Percentiles rank a stretch among this genome's conserved stretches.
Conservation (phyloP, 2,329 filamentous ascomycete genomes). For the Colletotrichum sidae region DNA sequence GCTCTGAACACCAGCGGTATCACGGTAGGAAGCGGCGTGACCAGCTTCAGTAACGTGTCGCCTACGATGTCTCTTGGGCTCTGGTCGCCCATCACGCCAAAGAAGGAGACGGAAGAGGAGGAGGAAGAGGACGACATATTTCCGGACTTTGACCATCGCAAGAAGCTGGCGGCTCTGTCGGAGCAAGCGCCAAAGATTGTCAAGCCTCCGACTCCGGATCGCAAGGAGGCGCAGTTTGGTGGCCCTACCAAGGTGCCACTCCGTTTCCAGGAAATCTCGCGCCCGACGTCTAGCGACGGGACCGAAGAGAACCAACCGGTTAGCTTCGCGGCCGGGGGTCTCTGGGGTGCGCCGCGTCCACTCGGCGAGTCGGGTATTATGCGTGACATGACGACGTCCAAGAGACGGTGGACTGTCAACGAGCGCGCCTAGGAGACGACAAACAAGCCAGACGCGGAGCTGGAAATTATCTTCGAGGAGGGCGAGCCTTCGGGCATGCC, state of each 20-base stretch:
- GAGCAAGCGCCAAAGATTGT: conserved; percentile 24
- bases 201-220: conserved; percentile 37
- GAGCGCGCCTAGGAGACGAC: conserved; percentile 48
- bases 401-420: conserved; percentile 68
- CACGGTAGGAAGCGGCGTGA: conserved; percentile 54
- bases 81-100: conserved; percentile 56
- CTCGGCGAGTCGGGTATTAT: conserved; percentile 57
- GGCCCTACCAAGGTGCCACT: conserved; percentile 33
- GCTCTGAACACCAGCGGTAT: conserved; percentile 49
- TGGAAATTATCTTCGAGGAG: no score
- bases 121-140: conserved; percentile 64
- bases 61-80: conserved; percentile 59
- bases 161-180: conserved; percentile 39
- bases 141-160: conserved; percentile 62
- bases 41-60: conserved; percentile 46
- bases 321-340: conserved; percentile 54
- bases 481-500: no score
- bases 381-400: conserved; percentile 59
- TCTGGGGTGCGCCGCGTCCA: conserved; percentile 58
- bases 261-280: conserved; percentile 36
- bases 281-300: conserved; percentile 37
- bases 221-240: conserved; percentile 38
- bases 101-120: conserved; percentile 53
- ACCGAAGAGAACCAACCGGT: conserved; percentile 49
- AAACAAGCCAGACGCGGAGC: neutral